A percentile compares a stretch with the other conserved stretches of the same genome.
phyloP scores from a whole-genome alignment of 1,139 yeast species.

The Suhomyces taliae region DNA sequence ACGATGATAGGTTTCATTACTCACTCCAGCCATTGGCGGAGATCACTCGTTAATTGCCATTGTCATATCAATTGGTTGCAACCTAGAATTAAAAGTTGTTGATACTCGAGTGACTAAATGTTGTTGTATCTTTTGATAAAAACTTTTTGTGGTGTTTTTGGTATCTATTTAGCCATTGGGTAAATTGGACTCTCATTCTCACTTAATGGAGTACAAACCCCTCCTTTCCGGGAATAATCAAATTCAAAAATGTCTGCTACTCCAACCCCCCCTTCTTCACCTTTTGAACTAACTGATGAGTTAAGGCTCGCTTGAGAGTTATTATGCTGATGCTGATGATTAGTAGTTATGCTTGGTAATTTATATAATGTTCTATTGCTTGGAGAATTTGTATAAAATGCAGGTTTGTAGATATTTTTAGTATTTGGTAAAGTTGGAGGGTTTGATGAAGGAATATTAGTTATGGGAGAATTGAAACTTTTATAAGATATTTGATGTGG shows the following conservation, averaged over 20 bases:
- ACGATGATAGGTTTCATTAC: background rate
- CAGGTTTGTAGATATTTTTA: conserved; percentile 11
- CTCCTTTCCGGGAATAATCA: conserved; percentile 25
- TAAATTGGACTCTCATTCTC: conserved; percentile 32
- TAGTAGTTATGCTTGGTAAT: conserved; percentile 8
- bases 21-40: background rate
- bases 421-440: conserved; percentile 4
- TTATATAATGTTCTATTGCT: conserved; percentile 7
- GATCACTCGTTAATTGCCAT: background rate
- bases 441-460: conserved; percentile 4
- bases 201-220: conserved; percentile 35
- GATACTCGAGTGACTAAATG: no score
- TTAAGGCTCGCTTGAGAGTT: conserved; percentile 32
- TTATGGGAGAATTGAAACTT: conserved; percentile 11
- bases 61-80: background rate
- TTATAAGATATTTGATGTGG: conserved; percentile 11
- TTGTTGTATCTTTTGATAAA: no score
- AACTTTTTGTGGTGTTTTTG: no score
- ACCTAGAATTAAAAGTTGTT: no score
- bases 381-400: conserved; percentile 7
- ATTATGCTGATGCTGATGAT: conserved; percentile 21
- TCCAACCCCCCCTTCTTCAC: conserved; percentile 22
- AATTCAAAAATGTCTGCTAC: conserved; percentile 29
- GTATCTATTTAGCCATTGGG: conserved; percentile 10
- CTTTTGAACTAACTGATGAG: conserved; percentile 25